Conservation (phyloP, 768 basidiomycete genomes). For the Sarcomyxa edulis region DNA sequence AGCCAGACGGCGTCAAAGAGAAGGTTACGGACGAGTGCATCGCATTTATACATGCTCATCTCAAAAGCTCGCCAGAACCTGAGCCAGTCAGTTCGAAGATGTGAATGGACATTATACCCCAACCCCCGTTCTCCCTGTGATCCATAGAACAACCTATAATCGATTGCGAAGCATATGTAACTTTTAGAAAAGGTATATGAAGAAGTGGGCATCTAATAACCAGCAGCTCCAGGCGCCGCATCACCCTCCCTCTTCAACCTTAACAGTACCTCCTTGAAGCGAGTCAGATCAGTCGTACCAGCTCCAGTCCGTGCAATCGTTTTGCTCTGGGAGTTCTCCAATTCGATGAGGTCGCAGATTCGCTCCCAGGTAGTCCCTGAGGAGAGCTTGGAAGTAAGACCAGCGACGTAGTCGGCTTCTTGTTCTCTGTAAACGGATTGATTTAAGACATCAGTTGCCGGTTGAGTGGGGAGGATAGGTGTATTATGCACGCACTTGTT, state of each 20-base stretch:
- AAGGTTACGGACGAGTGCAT: conserved; percentile 49
- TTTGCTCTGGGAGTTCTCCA: conserved; percentile 97
- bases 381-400: conserved; percentile 71
- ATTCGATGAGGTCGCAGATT: conserved; percentile 78
- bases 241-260: conserved; percentile 88
- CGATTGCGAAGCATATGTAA: no score
- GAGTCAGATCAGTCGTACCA: conserved; percentile 81
- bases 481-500: conserved; percentile 71
- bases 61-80: no score
- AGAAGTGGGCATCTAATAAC: conserved; percentile 58
- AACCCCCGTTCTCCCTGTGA: no score
- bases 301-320: conserved; percentile 83
- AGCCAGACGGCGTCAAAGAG: conserved; percentile 65
- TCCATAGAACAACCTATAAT: no score
- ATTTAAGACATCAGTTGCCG: conserved; percentile 1
- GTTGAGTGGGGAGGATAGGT: neutral
- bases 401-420: conserved; percentile 74
- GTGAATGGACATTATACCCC: no score
- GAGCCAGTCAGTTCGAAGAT: no score
- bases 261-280: conserved; percentile 91
- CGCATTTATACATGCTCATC: conserved; percentile 39
- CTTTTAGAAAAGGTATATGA: neutral
- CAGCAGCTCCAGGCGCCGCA: conserved; percentile 86
- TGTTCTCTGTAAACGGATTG: conserved; percentile 69
- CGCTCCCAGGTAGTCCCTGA: conserved; percentile 95